Percentiles rank a stretch among this genome's conserved stretches.
These are phyloP conservation scores for Teratosphaeria epicoccoides DNA, from an alignment of 2,329 filamentous ascomycete species.

Conservation along the genomic window DNA sequence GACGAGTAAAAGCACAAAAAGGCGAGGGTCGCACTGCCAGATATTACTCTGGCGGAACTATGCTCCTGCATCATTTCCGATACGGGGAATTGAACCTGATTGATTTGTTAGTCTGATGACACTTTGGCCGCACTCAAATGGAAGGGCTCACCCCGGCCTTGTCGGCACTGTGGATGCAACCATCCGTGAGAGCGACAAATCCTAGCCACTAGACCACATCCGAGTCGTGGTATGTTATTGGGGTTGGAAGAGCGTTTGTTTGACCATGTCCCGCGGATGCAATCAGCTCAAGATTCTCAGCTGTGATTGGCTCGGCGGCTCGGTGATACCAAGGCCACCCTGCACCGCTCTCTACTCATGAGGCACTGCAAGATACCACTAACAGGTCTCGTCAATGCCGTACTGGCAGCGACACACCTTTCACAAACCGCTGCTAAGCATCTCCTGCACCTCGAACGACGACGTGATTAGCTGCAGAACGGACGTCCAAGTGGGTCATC, in stretches of 20 bases:
- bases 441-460: no score
- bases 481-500: no score
- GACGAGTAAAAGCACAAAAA: neutral
- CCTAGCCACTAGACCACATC: slow-evolving; percentile 7
- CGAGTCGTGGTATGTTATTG: neutral
- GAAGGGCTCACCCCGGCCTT: slow-evolving; percentile 1
- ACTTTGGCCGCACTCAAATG: neutral
- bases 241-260: no score
- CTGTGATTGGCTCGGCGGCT: neutral
- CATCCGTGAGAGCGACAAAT: slow-evolving; percentile 5
- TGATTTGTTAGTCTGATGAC: neutral
- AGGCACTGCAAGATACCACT: no score
- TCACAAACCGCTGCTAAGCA: no score
- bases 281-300: no score
- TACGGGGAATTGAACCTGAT: slow-evolving; percentile 4
- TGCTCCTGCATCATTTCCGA: slow-evolving; percentile 1
- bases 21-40: neutral
- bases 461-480: no score
- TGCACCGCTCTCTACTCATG: no score
- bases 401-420: no score
- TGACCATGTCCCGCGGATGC: no score
- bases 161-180: neutral
- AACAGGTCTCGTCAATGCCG: no score
- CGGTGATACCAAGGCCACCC: no score
- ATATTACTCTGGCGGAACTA: neutral